Conservation (phyloP, 768 basidiomycete species). For the Coprinopsis strossmayeri region DNA sequence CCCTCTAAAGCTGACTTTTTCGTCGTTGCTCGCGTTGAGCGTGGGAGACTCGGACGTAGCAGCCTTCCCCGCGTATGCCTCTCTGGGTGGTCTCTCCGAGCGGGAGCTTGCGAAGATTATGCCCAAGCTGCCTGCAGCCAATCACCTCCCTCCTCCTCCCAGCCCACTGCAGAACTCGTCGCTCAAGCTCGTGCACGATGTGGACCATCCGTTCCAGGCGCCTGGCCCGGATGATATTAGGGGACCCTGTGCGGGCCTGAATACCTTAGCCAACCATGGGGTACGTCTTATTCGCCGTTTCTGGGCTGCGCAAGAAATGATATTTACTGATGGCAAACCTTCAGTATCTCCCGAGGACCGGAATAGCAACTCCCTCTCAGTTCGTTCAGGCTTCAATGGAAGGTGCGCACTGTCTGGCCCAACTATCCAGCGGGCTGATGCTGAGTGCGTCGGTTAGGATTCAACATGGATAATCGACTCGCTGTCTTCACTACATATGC, state of each 20-base stretch:
- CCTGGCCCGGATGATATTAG: slow-evolving; percentile 11
- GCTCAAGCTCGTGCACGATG: slow-evolving; percentile 18
- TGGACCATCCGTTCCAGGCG: slow-evolving; percentile 13
- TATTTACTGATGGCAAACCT: not conserved
- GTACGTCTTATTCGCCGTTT: slow-evolving; percentile 5
- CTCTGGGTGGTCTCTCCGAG: no score
- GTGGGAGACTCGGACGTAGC: no score
- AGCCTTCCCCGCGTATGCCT: no score
- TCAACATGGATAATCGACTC: slow-evolving; percentile 13
- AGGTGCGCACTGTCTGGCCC: not conserved
- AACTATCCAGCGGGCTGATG: not conserved
- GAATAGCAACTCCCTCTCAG: slow-evolving; percentile 12
- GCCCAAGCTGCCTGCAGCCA: no score
- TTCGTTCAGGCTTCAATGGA: slow-evolving; percentile 10
- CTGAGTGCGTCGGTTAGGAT: slow-evolving; percentile 4
- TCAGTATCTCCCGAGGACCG: slow-evolving; percentile 12
- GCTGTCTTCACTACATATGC: slow-evolving; percentile 16
- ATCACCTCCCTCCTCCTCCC: no score
- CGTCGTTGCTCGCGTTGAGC: no score
- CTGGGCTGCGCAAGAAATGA: not conserved
- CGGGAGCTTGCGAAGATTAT: no score
- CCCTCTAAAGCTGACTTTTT: no score
- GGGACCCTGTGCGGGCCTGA: slow-evolving; percentile 17
- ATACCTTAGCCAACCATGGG: slow-evolving; percentile 16
- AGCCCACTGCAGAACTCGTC: no score